Evolutionary conservation across 257 asterid genomes (phyloP), one percentile per base, ranked within the genome.

Genomic region (Leonotis leonurus): DNA sequence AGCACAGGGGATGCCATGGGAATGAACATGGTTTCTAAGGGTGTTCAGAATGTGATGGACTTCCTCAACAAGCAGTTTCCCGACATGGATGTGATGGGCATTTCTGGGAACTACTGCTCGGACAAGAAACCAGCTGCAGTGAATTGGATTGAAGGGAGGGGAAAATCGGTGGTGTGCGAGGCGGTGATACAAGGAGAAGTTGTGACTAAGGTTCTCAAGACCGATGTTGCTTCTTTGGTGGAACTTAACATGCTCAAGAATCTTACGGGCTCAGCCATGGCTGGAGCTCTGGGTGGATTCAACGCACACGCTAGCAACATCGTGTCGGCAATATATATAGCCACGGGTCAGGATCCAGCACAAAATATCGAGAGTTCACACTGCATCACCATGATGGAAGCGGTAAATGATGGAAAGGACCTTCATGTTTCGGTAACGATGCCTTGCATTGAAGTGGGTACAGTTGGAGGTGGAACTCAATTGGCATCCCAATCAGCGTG

Each of bases 1-100:
- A 62, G 82, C 65, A 77, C 82, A 0, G 79, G 82, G 14, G 82
- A 77, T 30, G 82, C 82, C 60, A 77, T 77, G 82, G 82, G 82
- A 17, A 77, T 73, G 82, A 77, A 77, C 61, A 77, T 77, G 82
- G 70, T 77, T 16, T 77, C 82, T 0, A 77, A 77, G 39, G 82
- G 82, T 3, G 79, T 73, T 32, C 82, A 77, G 69, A 73, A 77
- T 20, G 76, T 73, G 8, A 53, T 77, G 58, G 82, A 77, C 36
- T 77, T 73, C 64, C 77, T 77, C 48, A 29, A 13, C 71, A 65
- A 43, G 30, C 56, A 77, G 44, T 77, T 77, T 52, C 79, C 82
- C 0, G 82, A 77, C 64, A 77, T 77, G 79, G 82, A 77, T 37
- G 75, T 77, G n/a, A 73, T 77, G 6, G 82, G 82, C 53, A 77